Evolutionary conservation across 2,329 filamentous ascomycete genomes (phyloP).

Genomic region (Diplodia sapinea): DNA sequence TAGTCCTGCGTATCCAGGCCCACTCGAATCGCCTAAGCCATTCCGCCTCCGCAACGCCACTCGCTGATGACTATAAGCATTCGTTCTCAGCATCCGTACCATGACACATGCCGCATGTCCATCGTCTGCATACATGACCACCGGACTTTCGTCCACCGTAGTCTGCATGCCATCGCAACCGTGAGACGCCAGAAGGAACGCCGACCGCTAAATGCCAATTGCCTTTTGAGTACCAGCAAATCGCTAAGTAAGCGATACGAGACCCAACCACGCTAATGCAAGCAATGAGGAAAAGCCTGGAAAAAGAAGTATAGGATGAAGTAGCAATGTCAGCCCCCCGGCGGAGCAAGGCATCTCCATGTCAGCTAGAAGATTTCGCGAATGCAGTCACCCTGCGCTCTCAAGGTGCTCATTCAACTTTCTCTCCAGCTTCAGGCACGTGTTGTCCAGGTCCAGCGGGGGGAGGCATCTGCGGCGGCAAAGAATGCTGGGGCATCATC

Average conservation of each 20-base stretch:
- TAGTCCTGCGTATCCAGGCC: slow-evolving; percentile 4
- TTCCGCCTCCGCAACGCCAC: slow-evolving; percentile 14
- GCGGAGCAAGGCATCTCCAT: not conserved
- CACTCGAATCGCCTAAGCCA: not conserved
- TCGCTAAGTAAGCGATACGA: slow-evolving; percentile 30
- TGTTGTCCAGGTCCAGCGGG: slow-evolving; percentile 31
- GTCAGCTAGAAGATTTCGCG: slow-evolving; percentile 14
- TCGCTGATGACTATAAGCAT: slow-evolving; percentile 6
- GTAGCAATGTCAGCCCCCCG: slow-evolving; percentile 9
- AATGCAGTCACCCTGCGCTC: slow-evolving; percentile 8
- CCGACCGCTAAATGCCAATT: slow-evolving; percentile 47
- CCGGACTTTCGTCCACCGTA: not conserved
- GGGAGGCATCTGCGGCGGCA: slow-evolving; percentile 43
- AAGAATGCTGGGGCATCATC: slow-evolving; percentile 50
- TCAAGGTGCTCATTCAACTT: slow-evolving; percentile 16
- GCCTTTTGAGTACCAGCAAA: slow-evolving; percentile 25
- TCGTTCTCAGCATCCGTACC: slow-evolving; percentile 3
- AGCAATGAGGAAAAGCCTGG: slow-evolving; percentile 33
- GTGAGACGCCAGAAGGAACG: slow-evolving; percentile 37
- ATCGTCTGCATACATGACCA: slow-evolving; percentile 14
- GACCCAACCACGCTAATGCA: slow-evolving; percentile 43
- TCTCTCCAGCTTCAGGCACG: slow-evolving; percentile 28
- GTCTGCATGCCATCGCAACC: slow-evolving; percentile 23
- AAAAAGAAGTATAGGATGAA: slow-evolving; percentile 35
- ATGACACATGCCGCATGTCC: slow-evolving; percentile 19